Conservation (phyloP, 805 yeast species). For the Blastobotrys terrestris region DNA sequence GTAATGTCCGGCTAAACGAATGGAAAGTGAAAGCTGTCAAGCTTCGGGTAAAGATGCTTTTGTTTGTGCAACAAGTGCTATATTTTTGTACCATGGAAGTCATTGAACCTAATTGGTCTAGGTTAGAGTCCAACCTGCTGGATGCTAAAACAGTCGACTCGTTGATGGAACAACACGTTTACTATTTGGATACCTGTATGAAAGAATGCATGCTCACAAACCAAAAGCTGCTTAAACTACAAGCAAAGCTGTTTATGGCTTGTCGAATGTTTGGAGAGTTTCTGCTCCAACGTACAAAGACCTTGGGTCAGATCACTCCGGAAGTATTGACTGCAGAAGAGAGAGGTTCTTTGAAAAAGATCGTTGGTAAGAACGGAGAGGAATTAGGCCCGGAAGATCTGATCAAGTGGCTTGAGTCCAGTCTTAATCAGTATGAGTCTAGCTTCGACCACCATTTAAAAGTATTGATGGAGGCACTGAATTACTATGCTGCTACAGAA, state of each 20-base stretch:
- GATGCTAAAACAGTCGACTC: constrained; percentile 36
- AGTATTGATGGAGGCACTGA: constrained; percentile 37
- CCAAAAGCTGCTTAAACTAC: constrained; percentile 42
- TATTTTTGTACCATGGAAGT: constrained; percentile 54
- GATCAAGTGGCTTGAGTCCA: constrained; percentile 23
- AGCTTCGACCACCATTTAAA: constrained; percentile 39
- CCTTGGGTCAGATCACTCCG: constrained; percentile 26
- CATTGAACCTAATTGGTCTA: constrained; percentile 48
- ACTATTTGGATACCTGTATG: constrained; percentile 55
- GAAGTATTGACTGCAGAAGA: constrained; percentile 16
- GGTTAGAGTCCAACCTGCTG: constrained; percentile 31
- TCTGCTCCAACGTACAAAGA: constrained; percentile 17
- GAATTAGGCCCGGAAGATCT: constrained; percentile 21
- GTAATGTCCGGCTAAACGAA: constrained; percentile 38
- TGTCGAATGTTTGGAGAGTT: constrained; percentile 26
- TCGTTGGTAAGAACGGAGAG: constrained; percentile 19
- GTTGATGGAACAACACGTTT: constrained; percentile 43
- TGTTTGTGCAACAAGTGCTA: constrained; percentile 49
- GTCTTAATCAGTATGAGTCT: constrained; percentile 27
- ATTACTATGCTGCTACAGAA: constrained; percentile 40
- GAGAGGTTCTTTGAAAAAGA: constrained; percentile 10
- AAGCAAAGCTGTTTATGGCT: constrained; percentile 37
- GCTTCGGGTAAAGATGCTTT: constrained; percentile 44
- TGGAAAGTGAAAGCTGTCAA: constrained; percentile 38
- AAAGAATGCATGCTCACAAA: constrained; percentile 64